Evolutionary conservation across 164 flowering plant species (phyloP).

Genomic region (Dillenia suffruticosa): DNA sequence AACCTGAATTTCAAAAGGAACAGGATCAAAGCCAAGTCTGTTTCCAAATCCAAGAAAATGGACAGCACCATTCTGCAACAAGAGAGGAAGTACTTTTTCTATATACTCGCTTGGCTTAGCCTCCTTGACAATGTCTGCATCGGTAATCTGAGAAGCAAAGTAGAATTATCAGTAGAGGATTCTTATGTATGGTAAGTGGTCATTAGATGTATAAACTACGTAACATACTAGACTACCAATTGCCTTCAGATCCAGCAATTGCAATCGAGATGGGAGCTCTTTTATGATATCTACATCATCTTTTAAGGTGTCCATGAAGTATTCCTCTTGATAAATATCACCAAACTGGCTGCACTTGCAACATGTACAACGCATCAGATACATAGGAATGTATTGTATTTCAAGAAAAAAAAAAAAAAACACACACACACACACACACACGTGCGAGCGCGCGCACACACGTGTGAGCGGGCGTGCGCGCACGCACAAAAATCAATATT

Average conservation of each 20-base stretch:
- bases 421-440: too few species aligned
- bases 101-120: constrained; percentile 70
- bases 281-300: constrained; percentile 68
- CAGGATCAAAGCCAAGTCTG: constrained; percentile 89
- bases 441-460: too few species aligned
- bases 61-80: constrained; percentile 59
- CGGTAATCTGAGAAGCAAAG: constrained; percentile 64
- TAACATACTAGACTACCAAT: constrained; percentile 67
- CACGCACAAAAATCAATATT: constrained; percentile 1
- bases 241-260: constrained; percentile 56
- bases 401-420: neutral
- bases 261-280: constrained; percentile 70
- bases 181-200: neutral
- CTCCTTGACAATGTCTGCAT: constrained; percentile 83
- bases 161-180: constrained; percentile 3
- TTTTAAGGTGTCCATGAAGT: constrained; percentile 60
- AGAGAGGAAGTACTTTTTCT: constrained; percentile 53
- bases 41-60: constrained; percentile 96
- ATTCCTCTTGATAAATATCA: constrained; percentile 86
- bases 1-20: constrained; percentile 82
- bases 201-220: neutral
- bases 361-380: constrained; percentile 4
- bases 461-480: too few species aligned
- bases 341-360: constrained; percentile 76
- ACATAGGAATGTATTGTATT: neutral